Evolutionary conservation across 208 protist species (phyloP).

Genomic region (Leishmania arabica): DNA sequence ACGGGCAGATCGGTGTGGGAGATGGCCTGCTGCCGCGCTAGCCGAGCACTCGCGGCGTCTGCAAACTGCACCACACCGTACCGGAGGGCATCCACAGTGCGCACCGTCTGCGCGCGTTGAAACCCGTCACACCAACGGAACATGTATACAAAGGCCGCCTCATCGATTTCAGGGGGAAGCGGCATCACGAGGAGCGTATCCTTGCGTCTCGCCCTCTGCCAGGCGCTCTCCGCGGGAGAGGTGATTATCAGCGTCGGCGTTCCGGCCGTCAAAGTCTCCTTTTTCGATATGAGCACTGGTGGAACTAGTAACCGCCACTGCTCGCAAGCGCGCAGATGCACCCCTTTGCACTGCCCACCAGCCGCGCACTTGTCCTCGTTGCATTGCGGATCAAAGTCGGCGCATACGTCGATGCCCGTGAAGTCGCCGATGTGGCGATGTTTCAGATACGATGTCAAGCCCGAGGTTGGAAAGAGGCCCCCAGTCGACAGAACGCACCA

Average conservation of each 20-base stretch:
- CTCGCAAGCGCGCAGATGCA: constrained; percentile 26
- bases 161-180: constrained; percentile 27
- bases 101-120: constrained; percentile 33
- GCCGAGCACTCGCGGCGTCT: constrained; percentile 11
- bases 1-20: constrained; percentile 5
- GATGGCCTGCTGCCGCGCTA: constrained; percentile 23
- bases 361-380: constrained; percentile 18
- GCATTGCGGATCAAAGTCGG: constrained; percentile 7
- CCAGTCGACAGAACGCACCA: constrained; percentile 35
- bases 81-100: constrained; percentile 18
- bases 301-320: constrained; percentile 35
- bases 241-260: background rate
- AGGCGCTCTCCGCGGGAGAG: constrained; percentile 13
- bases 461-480: constrained; percentile 27
- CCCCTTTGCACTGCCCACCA: constrained; percentile 19
- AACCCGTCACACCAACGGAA: constrained; percentile 31
- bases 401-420: constrained; percentile 21
- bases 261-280: background rate
- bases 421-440: constrained; percentile 25
- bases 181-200: constrained; percentile 24
- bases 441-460: constrained; percentile 25
- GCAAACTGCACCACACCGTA: constrained; percentile 37
- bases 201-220: constrained; percentile 16
- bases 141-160: constrained; percentile 34
- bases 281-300: constrained; percentile 16